phyloP scores from a whole-genome alignment of 2,329 filamentous ascomycete species.

The Fusarium sp. region DNA sequence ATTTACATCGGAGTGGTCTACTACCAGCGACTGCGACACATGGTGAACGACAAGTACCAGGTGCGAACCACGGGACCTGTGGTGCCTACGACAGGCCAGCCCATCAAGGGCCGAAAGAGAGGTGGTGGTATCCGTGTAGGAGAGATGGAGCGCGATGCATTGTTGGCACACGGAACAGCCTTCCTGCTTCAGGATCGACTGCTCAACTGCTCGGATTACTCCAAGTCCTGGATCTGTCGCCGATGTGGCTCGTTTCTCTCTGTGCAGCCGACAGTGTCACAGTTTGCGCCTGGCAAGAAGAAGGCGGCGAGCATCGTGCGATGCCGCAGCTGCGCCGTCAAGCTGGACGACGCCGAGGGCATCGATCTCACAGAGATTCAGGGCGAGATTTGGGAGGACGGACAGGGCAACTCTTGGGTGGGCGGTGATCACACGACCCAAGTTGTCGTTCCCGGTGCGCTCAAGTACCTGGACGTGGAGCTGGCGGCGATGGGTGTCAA shows the following conservation, averaged over 20 bases:
- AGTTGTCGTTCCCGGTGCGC: constrained; percentile 91
- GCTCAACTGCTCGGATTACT: constrained; percentile 97
- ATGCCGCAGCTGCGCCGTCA: constrained; percentile 83
- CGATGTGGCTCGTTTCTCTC: constrained; percentile 92
- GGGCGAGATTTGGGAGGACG: constrained; percentile 93
- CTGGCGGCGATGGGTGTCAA: constrained; percentile 96
- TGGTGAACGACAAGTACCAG: constrained; percentile 99
- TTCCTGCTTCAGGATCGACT: constrained; percentile 96
- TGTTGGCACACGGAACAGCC: constrained; percentile 94
- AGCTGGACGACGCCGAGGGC: constrained; percentile 71
- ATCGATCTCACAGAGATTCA: constrained; percentile 70
- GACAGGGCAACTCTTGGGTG: constrained; percentile 84
- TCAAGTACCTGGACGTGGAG: constrained; percentile 96
- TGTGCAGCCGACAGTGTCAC: constrained; percentile 83
- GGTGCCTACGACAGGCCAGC: constrained; percentile 91
- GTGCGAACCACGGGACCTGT: constrained; percentile 96
- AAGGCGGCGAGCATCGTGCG: constrained; percentile 79
- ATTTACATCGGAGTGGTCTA: constrained; percentile 98
- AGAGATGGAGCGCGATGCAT: constrained; percentile 98
- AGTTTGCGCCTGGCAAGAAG: constrained; percentile 73
- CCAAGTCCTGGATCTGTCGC: constrained; percentile 90
- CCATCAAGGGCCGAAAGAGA: constrained; percentile 96
- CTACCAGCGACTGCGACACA: constrained; percentile 97
- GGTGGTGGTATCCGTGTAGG: constrained; percentile 99
- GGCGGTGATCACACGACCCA: constrained; percentile 93